Conservation (phyloP, 1,139 yeast species). For the Geotrichum reessii region DNA sequence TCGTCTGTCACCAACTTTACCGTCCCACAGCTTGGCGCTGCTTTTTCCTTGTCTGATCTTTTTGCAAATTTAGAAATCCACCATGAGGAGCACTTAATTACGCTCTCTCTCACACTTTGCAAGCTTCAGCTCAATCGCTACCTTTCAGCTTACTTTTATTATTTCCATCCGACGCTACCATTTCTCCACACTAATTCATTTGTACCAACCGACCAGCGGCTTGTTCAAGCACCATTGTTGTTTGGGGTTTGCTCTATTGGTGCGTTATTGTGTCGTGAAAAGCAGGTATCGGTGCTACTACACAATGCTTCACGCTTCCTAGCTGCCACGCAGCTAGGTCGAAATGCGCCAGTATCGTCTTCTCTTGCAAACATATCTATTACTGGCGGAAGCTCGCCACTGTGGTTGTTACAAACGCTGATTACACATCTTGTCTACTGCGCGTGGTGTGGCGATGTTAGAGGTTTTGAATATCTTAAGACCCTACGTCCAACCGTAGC, state of each 20-base stretch:
- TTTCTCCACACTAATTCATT: constrained; percentile 34
- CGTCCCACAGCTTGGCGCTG: constrained; percentile 27
- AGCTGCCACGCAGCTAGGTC: constrained; percentile 1
- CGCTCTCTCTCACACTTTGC: constrained; percentile 15
- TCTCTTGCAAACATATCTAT: constrained; percentile 3
- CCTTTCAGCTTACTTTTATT: constrained; percentile 33
- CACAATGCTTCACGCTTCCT: constrained; percentile 28
- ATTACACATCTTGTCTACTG: constrained; percentile 30
- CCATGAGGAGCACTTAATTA: not conserved
- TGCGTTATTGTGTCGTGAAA: constrained; percentile 32
- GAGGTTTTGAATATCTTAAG: constrained; percentile 31
- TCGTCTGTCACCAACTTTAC: not conserved
- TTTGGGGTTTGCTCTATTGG: constrained; percentile 37
- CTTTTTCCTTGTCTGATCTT: constrained; percentile 23
- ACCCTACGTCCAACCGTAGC: constrained; percentile 28
- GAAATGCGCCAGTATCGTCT: not conserved
- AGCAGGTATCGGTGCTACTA: constrained; percentile 28
- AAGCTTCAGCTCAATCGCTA: constrained; percentile 31
- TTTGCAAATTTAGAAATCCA: constrained; percentile 21
- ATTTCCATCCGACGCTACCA: constrained; percentile 36
- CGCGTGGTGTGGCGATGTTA: constrained; percentile 34
- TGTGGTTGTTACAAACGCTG: constrained; percentile 34
- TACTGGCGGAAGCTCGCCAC: constrained; percentile 18
- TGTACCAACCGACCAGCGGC: constrained; percentile 5
- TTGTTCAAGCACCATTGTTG: constrained; percentile 32